Evolutionary conservation across 2,329 filamentous ascomycete genomes (phyloP).

Genomic region (Apiospora kogelbergensis): DNA sequence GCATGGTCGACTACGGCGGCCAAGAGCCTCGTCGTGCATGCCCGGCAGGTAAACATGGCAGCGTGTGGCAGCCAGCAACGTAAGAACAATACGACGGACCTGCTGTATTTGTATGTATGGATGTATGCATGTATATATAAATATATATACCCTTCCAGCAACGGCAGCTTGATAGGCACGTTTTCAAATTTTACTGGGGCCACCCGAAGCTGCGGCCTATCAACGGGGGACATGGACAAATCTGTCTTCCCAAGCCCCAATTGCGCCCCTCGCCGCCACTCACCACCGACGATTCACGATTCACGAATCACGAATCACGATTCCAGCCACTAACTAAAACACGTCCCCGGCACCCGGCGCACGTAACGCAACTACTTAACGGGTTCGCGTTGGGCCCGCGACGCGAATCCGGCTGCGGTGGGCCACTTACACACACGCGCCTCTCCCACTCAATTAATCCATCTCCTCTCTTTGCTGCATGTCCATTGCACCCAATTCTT

Average conservation of each 20-base stretch:
- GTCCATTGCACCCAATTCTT: not conserved
- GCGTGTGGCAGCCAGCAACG: not conserved
- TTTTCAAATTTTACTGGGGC: not conserved
- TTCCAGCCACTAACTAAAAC: not conserved
- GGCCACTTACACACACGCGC: slow-evolving; percentile 8
- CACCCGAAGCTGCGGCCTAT: not conserved
- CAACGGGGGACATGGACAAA: not conserved
- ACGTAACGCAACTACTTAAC: not conserved
- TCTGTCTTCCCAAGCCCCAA: not conserved
- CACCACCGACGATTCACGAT: too few relatives aligned
- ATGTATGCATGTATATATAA: too few relatives aligned
- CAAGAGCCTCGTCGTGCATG: slow-evolving; percentile 4
- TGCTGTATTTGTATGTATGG: too few relatives aligned
- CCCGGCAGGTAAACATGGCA: slow-evolving; percentile 9
- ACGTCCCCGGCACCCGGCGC: not conserved
- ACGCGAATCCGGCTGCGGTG: not conserved
- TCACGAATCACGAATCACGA: too few relatives aligned
- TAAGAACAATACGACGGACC: not conserved
- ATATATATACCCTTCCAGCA: not conserved
- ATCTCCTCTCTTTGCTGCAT: not conserved
- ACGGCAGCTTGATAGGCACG: not conserved
- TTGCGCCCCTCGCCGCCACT: not conserved
- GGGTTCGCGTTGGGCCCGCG: slow-evolving; percentile 7
- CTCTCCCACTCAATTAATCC: slow-evolving; percentile 7
- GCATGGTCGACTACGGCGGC: not conserved